phyloP scores from a whole-genome alignment of 2,329 filamentous ascomycete species.

The Eutypella sp. region DNA sequence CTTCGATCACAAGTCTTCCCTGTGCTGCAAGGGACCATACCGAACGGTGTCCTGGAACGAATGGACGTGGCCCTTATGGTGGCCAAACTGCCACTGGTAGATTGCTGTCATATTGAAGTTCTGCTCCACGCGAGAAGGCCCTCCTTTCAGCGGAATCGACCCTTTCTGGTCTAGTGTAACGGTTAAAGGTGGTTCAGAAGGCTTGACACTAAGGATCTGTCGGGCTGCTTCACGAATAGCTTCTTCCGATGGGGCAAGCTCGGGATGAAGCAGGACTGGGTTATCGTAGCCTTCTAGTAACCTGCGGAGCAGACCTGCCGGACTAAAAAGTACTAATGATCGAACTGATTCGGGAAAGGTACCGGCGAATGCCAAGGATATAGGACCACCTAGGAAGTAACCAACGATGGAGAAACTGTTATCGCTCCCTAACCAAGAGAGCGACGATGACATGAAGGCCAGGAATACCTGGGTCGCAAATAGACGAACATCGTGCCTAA shows the following conservation, averaged over 20 bases:
- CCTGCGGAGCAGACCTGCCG: constrained; percentile 14
- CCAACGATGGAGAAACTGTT: constrained; percentile 14
- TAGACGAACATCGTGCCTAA: constrained; percentile 14
- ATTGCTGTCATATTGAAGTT: constrained; percentile 16
- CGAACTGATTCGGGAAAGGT: constrained; percentile 8
- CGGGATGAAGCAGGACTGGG: constrained; percentile 14
- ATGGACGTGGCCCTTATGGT: constrained; percentile 17
- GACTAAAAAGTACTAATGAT: constrained; percentile 15
- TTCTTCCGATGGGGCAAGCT: constrained; percentile 11
- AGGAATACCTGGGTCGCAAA: constrained; percentile 14
- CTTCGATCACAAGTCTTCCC: constrained; percentile 12
- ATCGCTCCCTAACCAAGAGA: constrained; percentile 12
- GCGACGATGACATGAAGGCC: constrained; percentile 12
- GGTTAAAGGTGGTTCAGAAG: constrained; percentile 8
- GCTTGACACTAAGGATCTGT: constrained; percentile 12
- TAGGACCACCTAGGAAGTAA: constrained; percentile 16
- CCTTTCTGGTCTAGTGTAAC: constrained; percentile 6
- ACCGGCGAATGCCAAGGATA: constrained; percentile 14
- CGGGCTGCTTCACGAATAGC: constrained; percentile 15
- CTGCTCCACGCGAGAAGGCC: constrained; percentile 13
- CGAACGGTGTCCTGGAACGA: constrained; percentile 18
- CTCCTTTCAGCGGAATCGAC: constrained; percentile 1
- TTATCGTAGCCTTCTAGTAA: constrained; percentile 17
- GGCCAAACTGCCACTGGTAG: constrained; percentile 20
- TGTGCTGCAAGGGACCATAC: constrained; percentile 13